Percentiles rank a stretch among this genome's conserved stretches.
These are phyloP conservation scores for Zalerion maritima DNA, from an alignment of 495 filamentous ascomycete species.

Conservation along the genomic window DNA sequence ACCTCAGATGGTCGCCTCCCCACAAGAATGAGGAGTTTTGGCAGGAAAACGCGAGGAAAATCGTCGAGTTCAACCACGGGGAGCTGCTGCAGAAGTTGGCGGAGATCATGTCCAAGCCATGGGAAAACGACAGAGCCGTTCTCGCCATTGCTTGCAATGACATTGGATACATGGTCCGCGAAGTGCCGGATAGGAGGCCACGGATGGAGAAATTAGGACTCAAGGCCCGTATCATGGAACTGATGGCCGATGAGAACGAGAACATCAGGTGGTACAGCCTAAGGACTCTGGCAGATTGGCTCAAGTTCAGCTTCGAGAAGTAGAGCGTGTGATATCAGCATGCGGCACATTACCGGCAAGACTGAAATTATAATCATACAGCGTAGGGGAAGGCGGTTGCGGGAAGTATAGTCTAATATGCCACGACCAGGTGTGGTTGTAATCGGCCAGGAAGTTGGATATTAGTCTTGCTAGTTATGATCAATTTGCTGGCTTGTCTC, in stretches of 20 bases:
- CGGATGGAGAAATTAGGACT: conserved; percentile 82
- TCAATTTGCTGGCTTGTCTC: too few relatives aligned
- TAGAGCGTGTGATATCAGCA: too few relatives aligned
- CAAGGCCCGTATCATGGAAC: conserved; percentile 84
- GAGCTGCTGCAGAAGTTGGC: conserved; percentile 70
- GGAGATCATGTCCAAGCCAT: conserved; percentile 72
- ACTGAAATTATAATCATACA: too few relatives aligned
- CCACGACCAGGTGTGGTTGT: too few relatives aligned
- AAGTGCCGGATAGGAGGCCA: conserved; percentile 69
- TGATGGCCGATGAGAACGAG: conserved; percentile 87
- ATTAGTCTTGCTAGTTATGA: too few relatives aligned
- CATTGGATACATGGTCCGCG: conserved; percentile 74
- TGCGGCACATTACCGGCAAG: too few relatives aligned
- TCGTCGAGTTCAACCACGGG: conserved; percentile 71
- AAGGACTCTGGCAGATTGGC: conserved; percentile 82
- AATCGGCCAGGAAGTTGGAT: too few relatives aligned
- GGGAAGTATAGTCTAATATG: too few relatives aligned
- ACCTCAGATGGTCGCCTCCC: conserved; percentile 88
- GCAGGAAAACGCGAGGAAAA: conserved; percentile 86
- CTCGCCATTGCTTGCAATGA: conserved; percentile 95
- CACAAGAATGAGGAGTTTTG: conserved; percentile 85
- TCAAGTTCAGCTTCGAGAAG: conserved; percentile 77
- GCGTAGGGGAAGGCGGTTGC: too few relatives aligned
- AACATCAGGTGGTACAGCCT: conserved; percentile 90
- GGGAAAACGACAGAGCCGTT: conserved; percentile 90